Evolutionary conservation across 23 red algal genomes (phyloP), one percentile per base, ranked within the genome.

Genomic region (Gracilaria vermiculophylla): DNA sequence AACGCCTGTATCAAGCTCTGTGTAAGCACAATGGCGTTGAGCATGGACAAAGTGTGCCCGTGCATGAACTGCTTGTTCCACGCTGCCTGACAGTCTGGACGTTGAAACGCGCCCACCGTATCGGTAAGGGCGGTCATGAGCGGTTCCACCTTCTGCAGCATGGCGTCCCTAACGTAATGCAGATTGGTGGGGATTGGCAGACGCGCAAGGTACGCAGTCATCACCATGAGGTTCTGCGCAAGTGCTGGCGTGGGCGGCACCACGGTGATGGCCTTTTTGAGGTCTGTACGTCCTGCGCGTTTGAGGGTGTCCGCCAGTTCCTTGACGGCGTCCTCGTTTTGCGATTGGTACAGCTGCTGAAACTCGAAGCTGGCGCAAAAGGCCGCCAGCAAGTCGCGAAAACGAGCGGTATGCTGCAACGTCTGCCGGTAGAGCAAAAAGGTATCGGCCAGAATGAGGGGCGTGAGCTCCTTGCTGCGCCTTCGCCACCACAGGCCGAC

Each of bases 401-500:
- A 78, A 36, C 73, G 60, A 16, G n/a, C 40, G 32, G 90, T 77
- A 17, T 91, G 86, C 49, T 88, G 51, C 62, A 95, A 20, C 23
- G 81, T 89, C 9, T 91, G 69, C 41, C 81, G 23, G 85, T 89
- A 98, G 65, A 94, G 48, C 54, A 62, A 28, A 58, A 91, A 90
- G 3, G 96, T 94, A 57, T 76, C 78, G 37, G 80, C 80, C 3
- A 76, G 78, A 27, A 98, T 82, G 58, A 77, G 62, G 50, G 78
- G 82, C 52, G 92, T 77, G 19, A 98, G 42, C 79, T 92, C 55
- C 72, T 88, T 87, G 34, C 67, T 80, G 14, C 76, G 77, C 24
- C 81, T 48, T 13, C 80, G 81, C 96, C 96, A 98, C 96, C 96
- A 98, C 23, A 92, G 14, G 24, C 85, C 86, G 9, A 98, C 86